Base-by-base conservation (phyloP, 495 filamentous ascomycete species). In the Neurospora sp. region DNA sequence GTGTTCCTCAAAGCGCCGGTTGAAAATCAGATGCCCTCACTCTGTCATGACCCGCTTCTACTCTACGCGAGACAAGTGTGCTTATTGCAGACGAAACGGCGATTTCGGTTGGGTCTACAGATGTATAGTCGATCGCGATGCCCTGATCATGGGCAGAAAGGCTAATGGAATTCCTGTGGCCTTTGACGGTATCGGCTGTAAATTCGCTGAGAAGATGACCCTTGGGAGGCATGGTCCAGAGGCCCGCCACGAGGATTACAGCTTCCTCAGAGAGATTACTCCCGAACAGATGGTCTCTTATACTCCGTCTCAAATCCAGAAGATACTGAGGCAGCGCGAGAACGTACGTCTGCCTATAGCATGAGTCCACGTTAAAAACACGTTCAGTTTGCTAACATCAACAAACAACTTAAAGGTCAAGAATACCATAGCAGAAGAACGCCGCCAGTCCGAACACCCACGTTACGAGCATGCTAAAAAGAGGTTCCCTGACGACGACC, bases 41-140 rank as follows among this genome's bases (percentile, higher is more conserved):
- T 77, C 86, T 15, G 86, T 81, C 24, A 89, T 92, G 89, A 84
- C 86, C 5, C 84, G 88, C 15, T 69, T 89, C 5, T 90, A 88
- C 76, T 79, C 79, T 34, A 76, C 78, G 24, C 39, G 76, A 1
- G 76, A 83, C 45, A 72, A 69, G 17, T 94, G 92, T 80, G 72
- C 83, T 4, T 54, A 82, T 4, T 93, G 91, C 74, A 76, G 79
- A 17, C 77, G 78, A 69, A 73, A 73, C 1, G 84, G 88, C 5
- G 75, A 81, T 17, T 84, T 88, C 62, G 89, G 90, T 37, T 93
- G 89, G 88, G 81, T 94, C 28, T 94, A 91, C 74, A 78, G 83
- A 59, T 94, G 92, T 78, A 86, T 83, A 6, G 84, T 89, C 75
- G 91, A 93, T 76, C 80, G 81, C 24, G 85, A 88, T 31, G 66